These are phyloP conservation scores for Porodaedalea pini DNA, from an alignment of 1,284 basidiomycete species.

Conservation along the genomic window DNA sequence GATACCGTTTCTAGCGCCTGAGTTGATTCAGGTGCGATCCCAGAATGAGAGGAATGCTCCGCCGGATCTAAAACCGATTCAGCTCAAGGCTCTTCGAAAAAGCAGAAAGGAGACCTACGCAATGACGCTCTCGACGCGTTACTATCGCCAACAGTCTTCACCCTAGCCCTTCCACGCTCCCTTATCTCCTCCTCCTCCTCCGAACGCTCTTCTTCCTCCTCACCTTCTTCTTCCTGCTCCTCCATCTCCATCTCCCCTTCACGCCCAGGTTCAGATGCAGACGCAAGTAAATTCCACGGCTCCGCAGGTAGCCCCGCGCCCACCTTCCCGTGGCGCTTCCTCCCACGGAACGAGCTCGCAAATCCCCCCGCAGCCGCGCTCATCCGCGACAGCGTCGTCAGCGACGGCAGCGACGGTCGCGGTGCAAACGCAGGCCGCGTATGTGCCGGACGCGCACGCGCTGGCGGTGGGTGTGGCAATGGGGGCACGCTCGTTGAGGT, in stretches of 20 bases:
- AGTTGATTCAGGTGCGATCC: no score
- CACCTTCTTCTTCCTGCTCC: not conserved
- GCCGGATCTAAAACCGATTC: no score
- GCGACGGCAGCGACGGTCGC: slow-evolving; percentile 14
- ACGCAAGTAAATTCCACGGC: slow-evolving; percentile 12
- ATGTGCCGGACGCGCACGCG: slow-evolving; percentile 16
- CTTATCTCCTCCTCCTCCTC: not conserved
- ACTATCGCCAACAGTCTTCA: not conserved
- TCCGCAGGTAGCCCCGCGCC: slow-evolving; percentile 17
- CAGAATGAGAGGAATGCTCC: no score
- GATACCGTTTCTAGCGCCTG: no score
- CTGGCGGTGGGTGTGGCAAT: not conserved
- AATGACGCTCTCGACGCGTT: no score
- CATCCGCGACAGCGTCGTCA: slow-evolving; percentile 16
- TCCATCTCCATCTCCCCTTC: not conserved
- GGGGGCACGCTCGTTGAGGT: not conserved
- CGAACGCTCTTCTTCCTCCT: not conserved
- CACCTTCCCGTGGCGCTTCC: slow-evolving; percentile 14
- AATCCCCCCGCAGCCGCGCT: not conserved
- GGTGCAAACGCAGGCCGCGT: slow-evolving; percentile 18
- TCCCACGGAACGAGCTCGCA: not conserved
- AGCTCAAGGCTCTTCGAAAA: no score
- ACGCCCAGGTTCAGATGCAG: not conserved
- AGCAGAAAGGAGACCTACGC: no score
- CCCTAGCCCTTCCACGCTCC: not conserved